These are phyloP conservation scores for Paragyromitra xinjiangensis DNA, from an alignment of 495 filamentous ascomycete species.

Conservation along the genomic window DNA sequence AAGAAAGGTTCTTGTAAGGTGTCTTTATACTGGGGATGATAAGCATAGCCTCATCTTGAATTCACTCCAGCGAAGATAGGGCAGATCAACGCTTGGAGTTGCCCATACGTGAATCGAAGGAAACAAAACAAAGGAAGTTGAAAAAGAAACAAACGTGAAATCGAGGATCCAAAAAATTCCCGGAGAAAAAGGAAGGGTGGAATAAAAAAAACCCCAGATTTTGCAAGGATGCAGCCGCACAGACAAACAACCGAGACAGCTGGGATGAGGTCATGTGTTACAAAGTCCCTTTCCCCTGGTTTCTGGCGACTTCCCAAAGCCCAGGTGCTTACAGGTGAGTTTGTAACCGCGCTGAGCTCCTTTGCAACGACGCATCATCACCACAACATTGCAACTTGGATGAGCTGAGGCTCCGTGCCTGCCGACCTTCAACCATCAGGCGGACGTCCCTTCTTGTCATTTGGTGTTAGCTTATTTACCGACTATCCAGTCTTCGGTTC, in stretches of 20 bases:
- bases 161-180: conserved; percentile 40
- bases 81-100: not conserved
- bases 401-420: conserved; percentile 36
- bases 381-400: conserved; percentile 21
- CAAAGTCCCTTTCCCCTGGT: conserved; percentile 27
- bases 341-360: conserved; percentile 22
- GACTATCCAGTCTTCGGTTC: conserved; percentile 35
- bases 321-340: conserved; percentile 20
- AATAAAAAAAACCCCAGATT: conserved; percentile 53
- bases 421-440: conserved; percentile 32
- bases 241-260: conserved; percentile 47
- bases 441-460: conserved; percentile 37
- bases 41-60: not conserved
- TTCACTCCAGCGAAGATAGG: conserved; percentile 7
- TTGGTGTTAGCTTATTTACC: conserved; percentile 39
- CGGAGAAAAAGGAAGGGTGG: conserved; percentile 42
- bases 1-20: conserved; percentile 11
- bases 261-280: conserved; percentile 52
- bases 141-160: conserved; percentile 44
- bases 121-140: conserved; percentile 23
- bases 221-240: conserved; percentile 44
- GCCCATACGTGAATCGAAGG: not conserved
- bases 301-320: conserved; percentile 13
- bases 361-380: not conserved
- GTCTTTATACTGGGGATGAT: conserved; percentile 19